Evolutionary conservation across 306 rosid species (phyloP).

Genomic region (Begonia loranthoides): DNA sequence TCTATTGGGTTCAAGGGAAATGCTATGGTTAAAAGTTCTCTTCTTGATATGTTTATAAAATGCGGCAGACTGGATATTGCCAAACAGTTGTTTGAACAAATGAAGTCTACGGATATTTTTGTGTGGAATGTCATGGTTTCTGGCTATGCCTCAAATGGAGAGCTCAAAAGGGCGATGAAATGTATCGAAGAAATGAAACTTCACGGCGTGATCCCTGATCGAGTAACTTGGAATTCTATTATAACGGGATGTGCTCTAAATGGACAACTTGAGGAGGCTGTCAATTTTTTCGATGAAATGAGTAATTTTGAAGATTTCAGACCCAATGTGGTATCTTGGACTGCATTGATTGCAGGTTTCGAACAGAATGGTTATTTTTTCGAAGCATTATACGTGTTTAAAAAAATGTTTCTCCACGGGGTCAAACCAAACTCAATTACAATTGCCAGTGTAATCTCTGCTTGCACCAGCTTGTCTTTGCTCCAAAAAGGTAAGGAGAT

Average conservation of each 20-base stretch:
- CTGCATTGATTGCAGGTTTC: too few relatives aligned
- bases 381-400: too few relatives aligned
- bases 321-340: too few relatives aligned
- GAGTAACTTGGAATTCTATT: too few relatives aligned
- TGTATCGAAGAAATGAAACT: too few relatives aligned
- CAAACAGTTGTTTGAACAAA: slow-evolving; percentile 5
- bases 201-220: too few relatives aligned
- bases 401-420: too few relatives aligned
- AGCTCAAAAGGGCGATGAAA: slow-evolving; percentile 5
- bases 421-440: too few relatives aligned
- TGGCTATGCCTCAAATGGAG: slow-evolving; percentile 12
- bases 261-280: slow-evolving; percentile 2
- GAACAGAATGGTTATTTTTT: too few relatives aligned
- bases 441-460: too few relatives aligned
- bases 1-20: slow-evolving; percentile 10
- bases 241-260: slow-evolving; percentile 7
- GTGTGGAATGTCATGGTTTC: slow-evolving; percentile 14
- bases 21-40: slow-evolving; percentile 8
- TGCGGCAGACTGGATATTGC: slow-evolving; percentile 8
- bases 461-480: slow-evolving; percentile 5
- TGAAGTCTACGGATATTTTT: slow-evolving; percentile 8
- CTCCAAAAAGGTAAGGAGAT: slow-evolving; percentile 9
- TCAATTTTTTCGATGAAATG: neutral
- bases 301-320: too few relatives aligned
- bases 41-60: slow-evolving; percentile 8